Evolutionary conservation across 106 monocot species (phyloP), one percentile per base, ranked within the genome.

Genomic region (Phalaenopsis aphrodite): DNA sequence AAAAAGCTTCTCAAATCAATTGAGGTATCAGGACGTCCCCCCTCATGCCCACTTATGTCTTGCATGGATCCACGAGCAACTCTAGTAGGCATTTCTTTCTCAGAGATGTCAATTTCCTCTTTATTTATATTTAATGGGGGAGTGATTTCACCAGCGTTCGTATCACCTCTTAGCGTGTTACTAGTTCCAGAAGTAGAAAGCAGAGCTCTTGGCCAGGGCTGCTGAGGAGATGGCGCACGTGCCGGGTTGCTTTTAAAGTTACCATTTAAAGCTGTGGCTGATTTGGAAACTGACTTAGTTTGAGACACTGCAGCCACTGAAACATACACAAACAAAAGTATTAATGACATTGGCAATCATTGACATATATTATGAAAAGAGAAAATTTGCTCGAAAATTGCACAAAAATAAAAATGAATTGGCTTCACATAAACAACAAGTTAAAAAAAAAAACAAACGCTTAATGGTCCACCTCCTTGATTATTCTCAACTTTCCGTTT

Each of bases 211-310:
- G 76, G 68, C 58, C 30, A 74, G 82, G 81, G 77, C 57, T 88
- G 93, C 66, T 85, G 89, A 42, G 81, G 87, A 75, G 93, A 85
- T 30, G 98, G 93, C 66, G 87, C 90, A 14, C 47, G 56, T 42
- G 87, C 89, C 5, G 52, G 76, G 80, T 69, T 66, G 16, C 64
- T 81, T 76, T 88, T 91, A 19, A 75, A 15, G 81, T 42, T 48
- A 58, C 52, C 80, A 52, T 81, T 90, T 39, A 88, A 83, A 66
- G 84, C 77, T 81, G 68, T 41, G 61, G 78, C 80, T 65, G 77
- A 71, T 81, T 91, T 92, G 81, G 57, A 83, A 81, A 78, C 69
- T 79, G 86, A 74, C 85, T 87, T 98, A 49, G 90, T 65, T 77
- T 86, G 79, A 79, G 78, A 80, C 78, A 82, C 55, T 80, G 81